Evolutionary conservation across 441 rosid genomes (phyloP).

Genomic region (Hura crepitans): DNA sequence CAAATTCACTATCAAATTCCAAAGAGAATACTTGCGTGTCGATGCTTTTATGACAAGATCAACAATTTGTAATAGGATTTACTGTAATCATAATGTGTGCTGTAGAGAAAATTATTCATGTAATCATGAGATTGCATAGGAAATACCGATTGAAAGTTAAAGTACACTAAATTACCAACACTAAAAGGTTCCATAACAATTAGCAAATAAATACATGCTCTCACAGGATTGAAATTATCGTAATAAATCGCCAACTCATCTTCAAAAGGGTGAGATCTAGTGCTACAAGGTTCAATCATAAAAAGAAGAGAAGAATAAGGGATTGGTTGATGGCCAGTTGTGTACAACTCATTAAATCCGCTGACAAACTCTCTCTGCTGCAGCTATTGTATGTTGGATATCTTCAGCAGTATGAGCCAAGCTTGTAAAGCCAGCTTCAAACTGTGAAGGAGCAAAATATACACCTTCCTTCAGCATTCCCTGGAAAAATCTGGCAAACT

Average conservation of each 20-base stretch:
- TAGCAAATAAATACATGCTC: constrained; percentile 2
- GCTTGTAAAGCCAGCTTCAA: constrained; percentile 89
- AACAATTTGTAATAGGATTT: neutral
- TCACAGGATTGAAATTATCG: neutral
- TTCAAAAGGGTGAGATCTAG: constrained; percentile 1
- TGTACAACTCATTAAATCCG: constrained; percentile 38
- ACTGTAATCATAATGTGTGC: neutral
- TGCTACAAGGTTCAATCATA: too few relatives aligned
- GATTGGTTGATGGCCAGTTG: neutral
- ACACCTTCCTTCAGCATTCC: constrained; percentile 93
- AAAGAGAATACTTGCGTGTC: constrained; percentile 19
- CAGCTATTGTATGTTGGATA: constrained; percentile 61
- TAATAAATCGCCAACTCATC: neutral
- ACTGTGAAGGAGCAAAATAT: constrained; percentile 87
- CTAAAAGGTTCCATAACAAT: neutral
- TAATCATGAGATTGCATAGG: neutral
- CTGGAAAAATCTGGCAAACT: constrained; percentile 63
- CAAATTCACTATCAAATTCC: constrained; percentile 10
- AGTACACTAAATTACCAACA: constrained; percentile 17
- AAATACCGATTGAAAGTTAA: neutral
- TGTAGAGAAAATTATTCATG: neutral
- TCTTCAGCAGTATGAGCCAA: constrained; percentile 75
- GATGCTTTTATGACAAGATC: neutral
- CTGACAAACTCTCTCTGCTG: constrained; percentile 68
- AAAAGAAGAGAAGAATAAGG: neutral